A percentile compares a stretch with the other conserved stretches of the same genome.
These are phyloP conservation scores for Syzygium aromaticum DNA, from an alignment of 345 rosid species.

Conservation along the genomic window DNA sequence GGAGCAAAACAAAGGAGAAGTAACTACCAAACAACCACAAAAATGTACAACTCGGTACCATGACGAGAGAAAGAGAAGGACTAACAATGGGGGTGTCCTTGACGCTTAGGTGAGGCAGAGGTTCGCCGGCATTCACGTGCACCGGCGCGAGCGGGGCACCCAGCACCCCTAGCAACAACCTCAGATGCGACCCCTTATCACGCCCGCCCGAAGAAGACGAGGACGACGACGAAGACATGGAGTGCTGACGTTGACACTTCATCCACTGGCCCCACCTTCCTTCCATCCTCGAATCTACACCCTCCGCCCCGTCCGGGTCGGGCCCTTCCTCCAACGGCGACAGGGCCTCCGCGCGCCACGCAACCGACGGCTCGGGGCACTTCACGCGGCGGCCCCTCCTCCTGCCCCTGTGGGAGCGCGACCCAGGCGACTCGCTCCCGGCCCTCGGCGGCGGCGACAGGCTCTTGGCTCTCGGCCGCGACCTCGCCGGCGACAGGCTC, in stretches of 20 bases:
- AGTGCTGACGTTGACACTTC: conserved; percentile 16
- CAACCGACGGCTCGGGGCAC: not conserved
- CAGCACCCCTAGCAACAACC: conserved; percentile 28
- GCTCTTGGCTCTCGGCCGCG: conserved; percentile 1
- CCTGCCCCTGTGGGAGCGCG: conserved; percentile 1
- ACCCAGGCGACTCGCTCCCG: conserved; percentile 3
- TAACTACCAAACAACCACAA: not conserved
- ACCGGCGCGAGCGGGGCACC: conserved; percentile 39
- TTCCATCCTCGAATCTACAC: conserved; percentile 14
- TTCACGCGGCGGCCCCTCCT: not conserved
- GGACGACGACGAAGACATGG: not conserved
- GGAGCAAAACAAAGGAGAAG: not conserved
- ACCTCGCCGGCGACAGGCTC: conserved; percentile 16
- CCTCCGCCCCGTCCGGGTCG: conserved; percentile 16
- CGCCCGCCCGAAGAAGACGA: conserved; percentile 7
- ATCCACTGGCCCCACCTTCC: conserved; percentile 34
- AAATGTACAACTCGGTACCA: not conserved
- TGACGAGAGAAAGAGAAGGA: not conserved
- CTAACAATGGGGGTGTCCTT: conserved; percentile 33
- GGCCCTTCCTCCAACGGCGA: conserved; percentile 39
- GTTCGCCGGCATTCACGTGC: conserved; percentile 19
- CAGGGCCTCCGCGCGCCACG: conserved; percentile 15
- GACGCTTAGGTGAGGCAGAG: conserved; percentile 33
- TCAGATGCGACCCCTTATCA: conserved; percentile 19
- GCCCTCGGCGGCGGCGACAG: not conserved